phyloP scores from a whole-genome alignment of 352 stramenopile species.

The Phytopythium kandeliae region DNA sequence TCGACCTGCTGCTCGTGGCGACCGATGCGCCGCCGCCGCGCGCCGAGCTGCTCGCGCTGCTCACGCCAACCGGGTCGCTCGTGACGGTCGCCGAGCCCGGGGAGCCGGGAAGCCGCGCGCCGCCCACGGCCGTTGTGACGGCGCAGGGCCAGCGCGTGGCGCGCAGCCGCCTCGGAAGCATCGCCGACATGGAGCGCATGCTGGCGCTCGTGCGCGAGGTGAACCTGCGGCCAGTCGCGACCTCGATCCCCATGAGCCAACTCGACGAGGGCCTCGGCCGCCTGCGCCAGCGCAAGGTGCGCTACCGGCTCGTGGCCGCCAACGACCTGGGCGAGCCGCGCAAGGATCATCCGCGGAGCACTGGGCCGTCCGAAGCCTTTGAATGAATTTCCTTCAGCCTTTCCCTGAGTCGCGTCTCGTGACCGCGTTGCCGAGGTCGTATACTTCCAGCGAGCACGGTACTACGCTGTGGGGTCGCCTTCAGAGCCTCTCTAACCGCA shows the following conservation, averaged over 20 bases:
- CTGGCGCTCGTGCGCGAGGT: conserved; percentile 61
- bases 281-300: conserved; percentile 18
- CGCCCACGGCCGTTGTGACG: conserved; percentile 26
- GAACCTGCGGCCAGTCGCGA: conserved; percentile 38
- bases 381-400: no score
- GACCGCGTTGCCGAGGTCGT: no score
- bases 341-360: no score
- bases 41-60: conserved; percentile 31
- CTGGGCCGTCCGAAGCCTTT: no score
- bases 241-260: conserved; percentile 29
- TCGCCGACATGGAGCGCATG: conserved; percentile 70
- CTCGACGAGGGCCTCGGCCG: conserved; percentile 27
- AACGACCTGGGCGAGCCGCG: neutral
- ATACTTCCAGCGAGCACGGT: no score
- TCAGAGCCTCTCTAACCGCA: no score
- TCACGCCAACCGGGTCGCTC: conserved; percentile 45
- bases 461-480: no score
- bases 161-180: conserved; percentile 62
- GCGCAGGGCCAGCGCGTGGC: conserved; percentile 25
- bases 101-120: conserved; percentile 28
- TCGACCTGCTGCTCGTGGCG: conserved; percentile 70
- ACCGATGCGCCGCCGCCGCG: conserved; percentile 30
- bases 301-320: neutral
- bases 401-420: no score
- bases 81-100: conserved; percentile 56